Base-by-base conservation (phyloP, 768 basidiomycete genomes). In the Melanogaster broomeanus region DNA sequence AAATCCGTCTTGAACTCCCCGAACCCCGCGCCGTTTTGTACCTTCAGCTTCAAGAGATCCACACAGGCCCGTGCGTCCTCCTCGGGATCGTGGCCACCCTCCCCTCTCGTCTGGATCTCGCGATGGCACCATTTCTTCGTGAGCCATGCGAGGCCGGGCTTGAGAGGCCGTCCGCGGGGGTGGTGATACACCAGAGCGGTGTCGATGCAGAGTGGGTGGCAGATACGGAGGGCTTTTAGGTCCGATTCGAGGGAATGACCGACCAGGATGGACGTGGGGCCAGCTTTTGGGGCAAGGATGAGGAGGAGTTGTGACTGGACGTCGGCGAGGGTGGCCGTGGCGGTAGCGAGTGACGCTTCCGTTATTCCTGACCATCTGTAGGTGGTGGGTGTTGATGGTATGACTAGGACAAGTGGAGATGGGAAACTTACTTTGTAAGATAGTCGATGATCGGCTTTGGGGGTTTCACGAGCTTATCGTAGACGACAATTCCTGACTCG, bases 221-320 rank as follows among this genome's bases (percentile, higher is more conserved):
- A 82, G 31, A 96, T 79, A 58, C 90, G 91, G 53, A 99, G 81
- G 0, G 93, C 92, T 58, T 82, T 83, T 28, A 99, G 80, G 63
- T 99, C 96, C 15, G 90, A 94, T 73, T 98, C 95, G 45, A 98
- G 84, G 6, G 94, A 98, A 67, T 99, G 96, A 0, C 96, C 96
- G 15, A 98, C 74, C 19, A 99, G 85, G 61, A 97, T 88, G 15
- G 88, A 84, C 0, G 82, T 87, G 0, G 73, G 83, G 51, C 72
- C 49, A 2, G 68, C 53, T 54, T 72, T 63, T 35, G 81, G 74
- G 27, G 84, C 81, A 42, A 91, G 80, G 22, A 90, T 68, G 7
- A 76, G 70, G 45, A 91, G 71, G 27, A 96, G 65, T 47, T 85
- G 79, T 0, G 75, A 60, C 70, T 98, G 96, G 7, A 96, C 88